Conservation (phyloP, 441 rosid species). For the Sinapis alba region DNA sequence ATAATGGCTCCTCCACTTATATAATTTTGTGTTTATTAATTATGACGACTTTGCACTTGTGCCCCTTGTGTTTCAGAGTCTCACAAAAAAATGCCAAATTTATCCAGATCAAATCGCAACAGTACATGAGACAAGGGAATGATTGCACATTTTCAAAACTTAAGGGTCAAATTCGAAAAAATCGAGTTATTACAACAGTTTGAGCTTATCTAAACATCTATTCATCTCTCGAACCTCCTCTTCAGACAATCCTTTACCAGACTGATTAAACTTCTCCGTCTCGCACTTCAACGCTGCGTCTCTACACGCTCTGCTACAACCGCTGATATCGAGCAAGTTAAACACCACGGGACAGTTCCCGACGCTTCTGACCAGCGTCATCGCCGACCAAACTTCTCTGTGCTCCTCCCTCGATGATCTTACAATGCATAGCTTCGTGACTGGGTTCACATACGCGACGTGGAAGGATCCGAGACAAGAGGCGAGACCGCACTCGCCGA, state of each 20-base stretch:
- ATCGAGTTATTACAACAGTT: conserved; percentile 56
- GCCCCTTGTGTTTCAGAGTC: conserved; percentile 10
- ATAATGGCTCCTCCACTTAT: neutral
- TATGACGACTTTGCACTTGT: conserved; percentile 20
- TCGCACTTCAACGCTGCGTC: conserved; percentile 73
- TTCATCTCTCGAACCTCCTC: conserved; percentile 61
- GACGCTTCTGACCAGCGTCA: conserved; percentile 64
- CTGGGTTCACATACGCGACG: conserved; percentile 75
- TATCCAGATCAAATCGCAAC: neutral
- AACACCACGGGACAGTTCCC: conserved; percentile 66
- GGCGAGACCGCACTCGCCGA: conserved; percentile 78
- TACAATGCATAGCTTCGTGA: conserved; percentile 69
- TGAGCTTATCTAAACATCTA: conserved; percentile 68
- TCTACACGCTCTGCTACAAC: conserved; percentile 70
- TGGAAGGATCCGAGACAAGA: conserved; percentile 71
- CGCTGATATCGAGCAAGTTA: conserved; percentile 70
- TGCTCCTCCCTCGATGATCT: conserved; percentile 72
- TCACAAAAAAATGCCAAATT: neutral
- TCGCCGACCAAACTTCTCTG: conserved; percentile 75
- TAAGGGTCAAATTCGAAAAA: neutral
- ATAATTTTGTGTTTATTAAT: neutral
- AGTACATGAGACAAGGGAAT: neutral
- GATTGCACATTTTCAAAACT: conserved; percentile 11
- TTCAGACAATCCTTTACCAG: conserved; percentile 46
- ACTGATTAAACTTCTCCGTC: conserved; percentile 64